Evolutionary conservation across 139 green algal genomes (phyloP).

Genomic region (Coccomyxa sp.): DNA sequence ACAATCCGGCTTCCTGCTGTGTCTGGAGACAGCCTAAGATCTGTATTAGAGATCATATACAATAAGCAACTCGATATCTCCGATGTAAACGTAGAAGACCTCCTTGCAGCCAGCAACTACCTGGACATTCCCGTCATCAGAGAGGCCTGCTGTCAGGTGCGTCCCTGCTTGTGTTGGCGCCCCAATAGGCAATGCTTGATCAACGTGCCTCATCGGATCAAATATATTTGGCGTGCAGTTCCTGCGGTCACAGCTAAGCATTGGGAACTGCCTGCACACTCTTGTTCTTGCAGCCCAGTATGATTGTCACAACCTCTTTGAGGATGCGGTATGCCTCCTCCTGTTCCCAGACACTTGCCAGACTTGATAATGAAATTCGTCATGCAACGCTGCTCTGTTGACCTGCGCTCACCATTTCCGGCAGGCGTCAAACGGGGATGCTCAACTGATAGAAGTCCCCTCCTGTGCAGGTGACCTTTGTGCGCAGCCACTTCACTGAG

Average conservation of each 20-base stretch:
- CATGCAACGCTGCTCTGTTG: too few relatives aligned
- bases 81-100: slow-evolving; percentile 6
- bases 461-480: not conserved
- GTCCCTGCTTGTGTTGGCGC: not conserved
- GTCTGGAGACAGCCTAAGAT: too few relatives aligned
- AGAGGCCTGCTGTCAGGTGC: not conserved
- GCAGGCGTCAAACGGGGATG: not conserved
- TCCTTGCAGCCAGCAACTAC: slow-evolving; percentile 1
- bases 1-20: too few relatives aligned
- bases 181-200: not conserved
- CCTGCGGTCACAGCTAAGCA: not conserved
- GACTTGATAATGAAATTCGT: not conserved
- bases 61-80: not conserved
- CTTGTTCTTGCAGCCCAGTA: not conserved
- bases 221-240: not conserved
- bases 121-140: slow-evolving; percentile 4
- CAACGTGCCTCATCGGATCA: not conserved
- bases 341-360: not conserved
- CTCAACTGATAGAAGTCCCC: not conserved
- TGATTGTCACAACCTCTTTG: not conserved
- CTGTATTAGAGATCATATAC: too few relatives aligned
- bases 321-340: not conserved
- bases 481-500: not conserved
- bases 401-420: not conserved
- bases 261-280: not conserved